These are phyloP conservation scores for Chaetomium cochliodes DNA, from an alignment of 495 filamentous ascomycete genomes.

Conservation along the genomic window DNA sequence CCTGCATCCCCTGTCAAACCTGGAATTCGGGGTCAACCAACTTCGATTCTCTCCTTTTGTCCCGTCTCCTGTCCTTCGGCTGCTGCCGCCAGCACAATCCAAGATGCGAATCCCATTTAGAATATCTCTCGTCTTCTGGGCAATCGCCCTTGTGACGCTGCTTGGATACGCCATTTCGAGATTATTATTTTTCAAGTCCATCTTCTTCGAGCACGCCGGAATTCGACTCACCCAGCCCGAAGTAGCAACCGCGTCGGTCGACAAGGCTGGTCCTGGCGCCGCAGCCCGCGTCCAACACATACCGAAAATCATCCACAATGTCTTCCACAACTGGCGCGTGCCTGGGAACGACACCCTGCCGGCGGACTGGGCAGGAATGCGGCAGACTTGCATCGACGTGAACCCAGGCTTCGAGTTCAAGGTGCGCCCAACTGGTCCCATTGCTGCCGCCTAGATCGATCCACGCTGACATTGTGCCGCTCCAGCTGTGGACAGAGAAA, in stretches of 20 bases:
- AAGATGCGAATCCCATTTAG: slow-evolving; percentile 23
- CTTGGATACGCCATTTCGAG: slow-evolving; percentile 24
- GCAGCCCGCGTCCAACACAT: slow-evolving; percentile 20
- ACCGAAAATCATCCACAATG: slow-evolving; percentile 89
- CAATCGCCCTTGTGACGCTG: slow-evolving; percentile 14
- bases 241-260: slow-evolving; percentile 15
- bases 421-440: slow-evolving; percentile 45
- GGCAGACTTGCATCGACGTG: slow-evolving; percentile 70
- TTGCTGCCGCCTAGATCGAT: background rate
- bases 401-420: slow-evolving; percentile 81
- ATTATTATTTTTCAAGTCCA: slow-evolving; percentile 27
- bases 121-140: slow-evolving; percentile 22
- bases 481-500: slow-evolving; percentile 82
- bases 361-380: slow-evolving; percentile 67
- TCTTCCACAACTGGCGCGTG: slow-evolving; percentile 63
- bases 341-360: slow-evolving; percentile 60
- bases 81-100: background rate
- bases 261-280: background rate
- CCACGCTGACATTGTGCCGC: background rate
- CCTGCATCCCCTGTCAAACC: background rate
- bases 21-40: background rate
- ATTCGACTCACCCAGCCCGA: slow-evolving; percentile 30
- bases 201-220: slow-evolving; percentile 34
- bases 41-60: background rate
- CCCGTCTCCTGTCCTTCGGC: background rate